Percentiles rank a stretch among this genome's conserved stretches.
These are phyloP conservation scores for Fusarium brevicatenulatum DNA, from an alignment of 2,329 filamentous ascomycete genomes.

Conservation along the genomic window DNA sequence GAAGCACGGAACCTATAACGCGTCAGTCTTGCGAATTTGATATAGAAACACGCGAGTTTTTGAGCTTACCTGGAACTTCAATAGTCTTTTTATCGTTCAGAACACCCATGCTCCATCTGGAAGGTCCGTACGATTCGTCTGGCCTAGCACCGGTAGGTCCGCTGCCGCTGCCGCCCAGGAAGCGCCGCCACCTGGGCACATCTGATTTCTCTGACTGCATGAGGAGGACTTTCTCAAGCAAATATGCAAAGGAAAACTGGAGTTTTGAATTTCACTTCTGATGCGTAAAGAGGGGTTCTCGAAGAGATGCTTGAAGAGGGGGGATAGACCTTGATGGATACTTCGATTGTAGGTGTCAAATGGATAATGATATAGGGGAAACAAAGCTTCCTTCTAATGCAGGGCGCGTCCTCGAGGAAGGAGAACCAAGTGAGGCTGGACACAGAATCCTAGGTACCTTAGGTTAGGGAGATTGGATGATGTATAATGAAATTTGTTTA, in stretches of 20 bases:
- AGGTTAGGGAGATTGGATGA: neutral
- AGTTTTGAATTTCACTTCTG: neutral
- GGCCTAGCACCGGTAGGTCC: constrained; percentile 11
- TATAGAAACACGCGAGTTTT: neutral
- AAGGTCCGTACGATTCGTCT: constrained; percentile 32
- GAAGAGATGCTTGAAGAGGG: neutral
- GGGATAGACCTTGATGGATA: constrained; percentile 13
- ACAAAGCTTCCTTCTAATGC: neutral
- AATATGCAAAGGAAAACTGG: neutral
- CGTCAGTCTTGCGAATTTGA: constrained; percentile 9
- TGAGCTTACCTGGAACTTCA: constrained; percentile 80
- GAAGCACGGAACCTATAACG: constrained; percentile 64
- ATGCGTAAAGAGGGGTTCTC: neutral
- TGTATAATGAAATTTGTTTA: neutral
- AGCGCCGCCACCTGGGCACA: constrained; percentile 31
- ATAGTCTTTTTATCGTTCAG: constrained; percentile 83
- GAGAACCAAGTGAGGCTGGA: neutral
- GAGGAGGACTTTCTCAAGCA: neutral
- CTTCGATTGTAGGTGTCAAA: constrained; percentile 2
- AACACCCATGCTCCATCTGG: constrained; percentile 78
- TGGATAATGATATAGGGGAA: neutral
- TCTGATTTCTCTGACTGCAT: constrained; percentile 33
- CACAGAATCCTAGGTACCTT: neutral
- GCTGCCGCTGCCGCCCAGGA: constrained; percentile 26
- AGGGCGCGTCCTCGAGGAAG: neutral